A percentile compares a stretch with the other conserved stretches of the same genome.
Evolutionary conservation across 2,329 filamentous ascomycete genomes (phyloP).

Genomic region (Tolypocladium nubicola): DNA sequence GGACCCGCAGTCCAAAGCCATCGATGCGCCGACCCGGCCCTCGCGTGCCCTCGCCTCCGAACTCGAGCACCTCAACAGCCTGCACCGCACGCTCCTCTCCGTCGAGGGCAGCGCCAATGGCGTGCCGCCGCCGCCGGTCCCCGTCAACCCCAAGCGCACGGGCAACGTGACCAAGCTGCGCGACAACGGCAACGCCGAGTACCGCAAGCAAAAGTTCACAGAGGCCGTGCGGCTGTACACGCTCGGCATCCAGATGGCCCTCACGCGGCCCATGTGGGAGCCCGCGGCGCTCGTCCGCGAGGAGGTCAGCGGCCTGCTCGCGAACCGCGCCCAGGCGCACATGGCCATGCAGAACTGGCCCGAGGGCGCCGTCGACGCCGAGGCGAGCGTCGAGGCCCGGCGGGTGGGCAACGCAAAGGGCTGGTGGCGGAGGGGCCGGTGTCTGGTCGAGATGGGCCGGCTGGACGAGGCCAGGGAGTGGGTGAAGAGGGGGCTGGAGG

Average conservation of each 20-base stretch:
- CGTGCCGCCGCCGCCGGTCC: conserved; percentile 75
- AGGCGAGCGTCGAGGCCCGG: conserved; percentile 81
- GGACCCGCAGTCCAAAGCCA: conserved; percentile 70
- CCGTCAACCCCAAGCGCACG: conserved; percentile 84
- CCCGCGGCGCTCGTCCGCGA: conserved; percentile 73
- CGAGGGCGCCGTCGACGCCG: conserved; percentile 78
- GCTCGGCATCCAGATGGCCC: conserved; percentile 83
- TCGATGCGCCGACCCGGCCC: conserved; percentile 36
- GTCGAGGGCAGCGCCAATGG: conserved; percentile 42
- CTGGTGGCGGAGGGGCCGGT: conserved; percentile 83
- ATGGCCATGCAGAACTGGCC: conserved; percentile 77
- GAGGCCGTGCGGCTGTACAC: conserved; percentile 76
- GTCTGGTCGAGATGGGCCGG: conserved; percentile 82
- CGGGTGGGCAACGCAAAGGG: conserved; percentile 82
- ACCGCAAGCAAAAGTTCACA: conserved; percentile 63
- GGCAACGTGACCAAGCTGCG: conserved; percentile 84
- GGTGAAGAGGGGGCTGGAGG: conserved; percentile 67
- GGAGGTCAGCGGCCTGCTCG: conserved; percentile 69
- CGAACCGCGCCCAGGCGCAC: conserved; percentile 82
- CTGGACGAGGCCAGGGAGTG: conserved; percentile 73
- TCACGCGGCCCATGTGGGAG: conserved; percentile 77
- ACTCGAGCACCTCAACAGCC: conserved; percentile 63
- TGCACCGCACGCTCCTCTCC: conserved; percentile 64
- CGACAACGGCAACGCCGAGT: conserved; percentile 74
- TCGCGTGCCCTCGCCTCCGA: conserved; percentile 48